Conservation (phyloP, 2,329 filamentous ascomycete genomes). For the Stemphylium beticola region DNA sequence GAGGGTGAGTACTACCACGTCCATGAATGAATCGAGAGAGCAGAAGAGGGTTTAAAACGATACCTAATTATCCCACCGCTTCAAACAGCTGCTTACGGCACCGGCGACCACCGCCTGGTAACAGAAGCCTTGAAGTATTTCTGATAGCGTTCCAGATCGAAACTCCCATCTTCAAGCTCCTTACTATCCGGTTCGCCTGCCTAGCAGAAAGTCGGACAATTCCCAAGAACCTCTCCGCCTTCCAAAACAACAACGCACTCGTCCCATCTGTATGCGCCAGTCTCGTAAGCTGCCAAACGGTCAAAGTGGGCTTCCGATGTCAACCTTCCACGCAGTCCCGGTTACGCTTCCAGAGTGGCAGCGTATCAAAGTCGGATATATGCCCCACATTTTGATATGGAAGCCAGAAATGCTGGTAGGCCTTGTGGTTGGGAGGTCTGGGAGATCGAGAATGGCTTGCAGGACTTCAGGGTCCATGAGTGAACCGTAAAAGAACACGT, state of each 20-base stretch:
- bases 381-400: conserved; percentile 41
- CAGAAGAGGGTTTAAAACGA: no score
- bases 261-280: conserved; percentile 25
- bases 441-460: conserved; percentile 33
- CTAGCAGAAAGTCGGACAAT: conserved; percentile 30
- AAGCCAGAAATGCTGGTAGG: conserved; percentile 33
- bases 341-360: conserved; percentile 13
- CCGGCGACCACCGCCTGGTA: conserved; percentile 1
- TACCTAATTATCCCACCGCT: no score
- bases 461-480: conserved; percentile 43
- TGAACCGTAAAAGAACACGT: conserved; percentile 45
- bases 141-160: conserved; percentile 34
- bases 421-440: conserved; percentile 25
- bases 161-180: conserved; percentile 30
- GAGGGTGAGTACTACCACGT: no score
- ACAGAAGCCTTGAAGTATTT: conserved; percentile 31
- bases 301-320: conserved; percentile 20
- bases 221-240: conserved; percentile 9
- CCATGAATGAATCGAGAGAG: no score
- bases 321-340: conserved; percentile 24
- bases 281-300: conserved; percentile 28
- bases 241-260: conserved; percentile 22
- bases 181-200: conserved; percentile 25
- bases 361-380: conserved; percentile 31
- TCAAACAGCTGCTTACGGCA: not conserved